Percentiles rank a stretch among this genome's conserved stretches.
Evolutionary conservation across 345 rosid species (phyloP).

Genomic region (Capsella bursapastoris): DNA sequence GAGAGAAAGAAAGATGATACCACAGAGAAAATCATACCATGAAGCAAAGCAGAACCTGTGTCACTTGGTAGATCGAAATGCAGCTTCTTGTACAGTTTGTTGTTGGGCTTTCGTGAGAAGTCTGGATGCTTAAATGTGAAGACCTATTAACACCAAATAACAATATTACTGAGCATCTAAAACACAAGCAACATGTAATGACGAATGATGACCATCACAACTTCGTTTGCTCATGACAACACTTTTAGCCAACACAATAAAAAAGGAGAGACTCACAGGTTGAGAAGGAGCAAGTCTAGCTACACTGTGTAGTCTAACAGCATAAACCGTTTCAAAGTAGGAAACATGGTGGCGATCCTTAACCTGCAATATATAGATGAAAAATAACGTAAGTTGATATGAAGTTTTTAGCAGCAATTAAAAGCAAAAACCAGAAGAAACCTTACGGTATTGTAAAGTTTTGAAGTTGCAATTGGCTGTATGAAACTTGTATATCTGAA

Average conservation of each 20-base stretch:
- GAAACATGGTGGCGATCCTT: slow-evolving; percentile 63
- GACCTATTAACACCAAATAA: slow-evolving; percentile 49
- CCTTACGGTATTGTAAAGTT: no score
- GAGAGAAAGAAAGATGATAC: background rate
- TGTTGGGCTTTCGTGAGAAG: slow-evolving; percentile 53
- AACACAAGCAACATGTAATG: no score
- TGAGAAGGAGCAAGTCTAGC: slow-evolving; percentile 75
- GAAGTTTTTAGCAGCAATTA: background rate
- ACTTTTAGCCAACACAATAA: background rate
- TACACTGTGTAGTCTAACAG: slow-evolving; percentile 71
- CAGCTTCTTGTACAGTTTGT: slow-evolving; percentile 61
- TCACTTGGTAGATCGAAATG: slow-evolving; percentile 63
- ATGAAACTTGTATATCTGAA: no score
- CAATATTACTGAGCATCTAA: slow-evolving; percentile 1
- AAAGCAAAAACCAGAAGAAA: slow-evolving; percentile 22
- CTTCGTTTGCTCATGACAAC: background rate
- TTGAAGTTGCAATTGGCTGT: no score
- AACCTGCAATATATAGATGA: slow-evolving; percentile 52
- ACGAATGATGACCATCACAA: no score
- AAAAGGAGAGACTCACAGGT: slow-evolving; percentile 58
- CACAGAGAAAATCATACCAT: slow-evolving; percentile 54
- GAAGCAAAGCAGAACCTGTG: slow-evolving; percentile 75
- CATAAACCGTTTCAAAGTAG: slow-evolving; percentile 80
- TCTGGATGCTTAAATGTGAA: slow-evolving; percentile 81
- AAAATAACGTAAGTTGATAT: slow-evolving; percentile 3